A percentile compares a stretch with the other conserved stretches of the same genome.
phyloP scores from a whole-genome alignment of 129 eudicot genomes.

The sunflower (Helianthus annuus) region HanXRQr2.0-SUNRISE NC_035449.2:142852521-142853020 shows the following conservation, averaged over 20 bases:
- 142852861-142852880: neutral
- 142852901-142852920: constrained; percentile 57
- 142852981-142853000: constrained; percentile 56
- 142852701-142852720: constrained; percentile 93
- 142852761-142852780: constrained; percentile 93
- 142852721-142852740: constrained; percentile 95
- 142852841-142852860: constrained; percentile 14
- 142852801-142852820: constrained; percentile 87
- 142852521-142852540: constrained; percentile 23
- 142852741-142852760: constrained; percentile 84
- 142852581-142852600: constrained; percentile 12
- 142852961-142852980: constrained; percentile 74
- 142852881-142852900: constrained; percentile 12
- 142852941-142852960: constrained; percentile 84
- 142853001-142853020: constrained; percentile 71
- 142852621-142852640: constrained; percentile 21
- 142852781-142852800: constrained; percentile 86
- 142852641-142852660: constrained; percentile 79
- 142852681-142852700: constrained; percentile 93
- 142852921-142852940: constrained; percentile 86
- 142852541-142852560: constrained; percentile 8
- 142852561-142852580: constrained; percentile 9
- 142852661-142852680: constrained; percentile 60
- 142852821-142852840: constrained; percentile 46
- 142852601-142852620: constrained; percentile 45